Conservation (phyloP, 1,284 basidiomycete species). For the Athelia sp. region DNA sequence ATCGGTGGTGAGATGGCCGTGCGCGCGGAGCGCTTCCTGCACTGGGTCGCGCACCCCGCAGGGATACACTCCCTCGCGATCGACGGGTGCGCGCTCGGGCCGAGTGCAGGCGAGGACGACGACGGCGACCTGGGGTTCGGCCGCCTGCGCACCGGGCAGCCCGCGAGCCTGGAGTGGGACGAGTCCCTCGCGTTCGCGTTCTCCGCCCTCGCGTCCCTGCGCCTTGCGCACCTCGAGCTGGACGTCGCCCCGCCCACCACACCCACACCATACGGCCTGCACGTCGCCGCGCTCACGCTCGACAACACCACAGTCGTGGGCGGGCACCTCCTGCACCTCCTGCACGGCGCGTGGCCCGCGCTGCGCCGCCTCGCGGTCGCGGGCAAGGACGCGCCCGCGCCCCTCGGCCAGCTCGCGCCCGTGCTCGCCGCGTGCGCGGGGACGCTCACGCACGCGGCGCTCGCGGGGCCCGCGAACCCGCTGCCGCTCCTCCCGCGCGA, state of each 20-base stretch:
- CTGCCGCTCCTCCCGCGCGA: constrained; percentile 29
- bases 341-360: constrained; percentile 28
- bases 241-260: constrained; percentile 33
- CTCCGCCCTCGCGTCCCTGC: constrained; percentile 24
- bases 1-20: constrained; percentile 43
- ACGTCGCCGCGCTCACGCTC: constrained; percentile 33
- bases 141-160: background rate
- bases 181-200: constrained; percentile 23
- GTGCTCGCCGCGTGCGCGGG: constrained; percentile 26
- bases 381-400: constrained; percentile 23
- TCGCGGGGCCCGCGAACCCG: constrained; percentile 23
- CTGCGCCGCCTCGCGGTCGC: constrained; percentile 34
- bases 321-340: constrained; percentile 35
- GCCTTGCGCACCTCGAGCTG: constrained; percentile 38
- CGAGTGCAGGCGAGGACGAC: too few relatives aligned
- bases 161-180: constrained; percentile 25
- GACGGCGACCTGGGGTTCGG: background rate
- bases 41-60: constrained; percentile 33
- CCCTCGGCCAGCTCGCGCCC: constrained; percentile 33
- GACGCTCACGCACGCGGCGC: constrained; percentile 14
- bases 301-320: constrained; percentile 36
- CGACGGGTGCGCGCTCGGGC: constrained; percentile 29
- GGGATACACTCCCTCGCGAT: constrained; percentile 38
- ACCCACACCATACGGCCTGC: constrained; percentile 27
- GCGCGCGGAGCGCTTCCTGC: constrained; percentile 41